Percentiles rank a stretch among this genome's conserved stretches.
phyloP scores from a whole-genome alignment of 352 stramenopile genomes.

The Phytophthora megakarya region DNA sequence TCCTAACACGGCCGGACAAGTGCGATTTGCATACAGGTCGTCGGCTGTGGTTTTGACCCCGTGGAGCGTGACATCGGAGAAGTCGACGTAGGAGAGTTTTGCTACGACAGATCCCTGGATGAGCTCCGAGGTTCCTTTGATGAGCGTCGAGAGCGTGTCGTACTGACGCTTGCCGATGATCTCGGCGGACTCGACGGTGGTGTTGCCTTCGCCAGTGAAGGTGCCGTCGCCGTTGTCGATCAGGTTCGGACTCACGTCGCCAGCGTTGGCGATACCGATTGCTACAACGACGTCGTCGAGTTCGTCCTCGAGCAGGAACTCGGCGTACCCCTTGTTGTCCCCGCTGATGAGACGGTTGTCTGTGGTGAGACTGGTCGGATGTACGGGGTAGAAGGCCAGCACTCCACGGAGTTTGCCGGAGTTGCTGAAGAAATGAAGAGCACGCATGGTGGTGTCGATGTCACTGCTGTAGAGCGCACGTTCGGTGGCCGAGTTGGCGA shows the following conservation, averaged over 20 bases:
- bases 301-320: slow-evolving; percentile 51
- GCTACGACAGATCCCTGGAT: not conserved
- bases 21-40: not conserved
- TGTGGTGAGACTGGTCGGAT: slow-evolving; percentile 75
- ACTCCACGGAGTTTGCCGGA: slow-evolving; percentile 44
- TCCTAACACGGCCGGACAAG: not conserved
- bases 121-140: slow-evolving; percentile 7
- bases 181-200: slow-evolving; percentile 45
- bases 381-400: slow-evolving; percentile 72
- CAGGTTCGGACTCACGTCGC: slow-evolving; percentile 52
- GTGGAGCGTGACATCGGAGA: not conserved
- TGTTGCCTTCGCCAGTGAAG: slow-evolving; percentile 41
- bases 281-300: slow-evolving; percentile 34
- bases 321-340: slow-evolving; percentile 81
- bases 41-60: not conserved
- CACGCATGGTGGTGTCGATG: slow-evolving; percentile 72
- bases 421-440: slow-evolving; percentile 51
- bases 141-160: slow-evolving; percentile 35
- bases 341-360: slow-evolving; percentile 73
- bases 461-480: slow-evolving; percentile 54
- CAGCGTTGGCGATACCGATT: slow-evolving; percentile 55
- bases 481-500: slow-evolving; percentile 65
- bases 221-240: slow-evolving; percentile 56
- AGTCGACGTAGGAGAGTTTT: not conserved
- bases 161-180: slow-evolving; percentile 53